phyloP scores from a whole-genome alignment of 2,329 filamentous ascomycete genomes.

The Paraconiothyrium brasiliense region DNA sequence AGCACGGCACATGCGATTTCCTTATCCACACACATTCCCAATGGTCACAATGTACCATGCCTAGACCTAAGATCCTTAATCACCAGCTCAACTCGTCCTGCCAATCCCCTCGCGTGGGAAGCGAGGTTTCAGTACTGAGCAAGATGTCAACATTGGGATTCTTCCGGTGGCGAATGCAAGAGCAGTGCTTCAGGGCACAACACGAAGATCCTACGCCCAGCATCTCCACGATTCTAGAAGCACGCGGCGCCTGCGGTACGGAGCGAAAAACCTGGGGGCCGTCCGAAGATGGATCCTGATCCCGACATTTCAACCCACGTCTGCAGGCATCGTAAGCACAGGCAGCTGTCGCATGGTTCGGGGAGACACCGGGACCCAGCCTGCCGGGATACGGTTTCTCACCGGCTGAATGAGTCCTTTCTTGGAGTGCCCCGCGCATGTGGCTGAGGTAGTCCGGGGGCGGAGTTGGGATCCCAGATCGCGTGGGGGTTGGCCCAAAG shows the following conservation, averaged over 20 bases:
- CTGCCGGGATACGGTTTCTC: constrained; percentile 23
- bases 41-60: constrained; percentile 5
- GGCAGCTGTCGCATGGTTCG: constrained; percentile 23
- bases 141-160: constrained; percentile 18
- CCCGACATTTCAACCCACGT: constrained; percentile 14
- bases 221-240: constrained; percentile 25
- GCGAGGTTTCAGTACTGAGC: constrained; percentile 2
- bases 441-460: constrained; percentile 23
- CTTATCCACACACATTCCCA: constrained; percentile 16
- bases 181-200: neutral
- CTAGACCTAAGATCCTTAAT: neutral
- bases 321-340: constrained; percentile 21
- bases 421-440: constrained; percentile 20
- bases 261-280: constrained; percentile 10
- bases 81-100: neutral
- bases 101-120: neutral
- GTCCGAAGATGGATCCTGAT: constrained; percentile 16
- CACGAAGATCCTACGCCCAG: constrained; percentile 8
- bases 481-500: constrained; percentile 15
- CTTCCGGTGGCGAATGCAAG: constrained; percentile 33
- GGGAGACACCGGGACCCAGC: constrained; percentile 30
- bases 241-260: constrained; percentile 6
- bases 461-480: constrained; percentile 12
- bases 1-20: constrained; percentile 21
- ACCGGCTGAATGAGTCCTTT: constrained; percentile 32